phyloP scores from a whole-genome alignment of 345 rosid genomes.

The Melastoma malabathricum region DNA sequence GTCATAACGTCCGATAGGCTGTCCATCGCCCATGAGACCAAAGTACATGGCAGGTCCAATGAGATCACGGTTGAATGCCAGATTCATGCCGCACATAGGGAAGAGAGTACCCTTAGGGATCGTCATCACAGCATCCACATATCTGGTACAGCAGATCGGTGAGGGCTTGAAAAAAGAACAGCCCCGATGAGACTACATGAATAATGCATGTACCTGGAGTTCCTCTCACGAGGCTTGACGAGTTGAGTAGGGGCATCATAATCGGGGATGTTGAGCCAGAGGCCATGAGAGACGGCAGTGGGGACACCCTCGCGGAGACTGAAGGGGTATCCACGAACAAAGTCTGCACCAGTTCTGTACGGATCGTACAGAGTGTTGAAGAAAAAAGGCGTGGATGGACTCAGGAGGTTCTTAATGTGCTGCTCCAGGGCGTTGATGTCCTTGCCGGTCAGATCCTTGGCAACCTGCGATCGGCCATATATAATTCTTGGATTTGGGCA shows the following conservation, averaged over 20 bases:
- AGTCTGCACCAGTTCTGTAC: slow-evolving; percentile 28
- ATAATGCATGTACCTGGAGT: slow-evolving; percentile 18
- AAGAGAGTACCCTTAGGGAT: slow-evolving; percentile 34
- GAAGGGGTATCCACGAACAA: slow-evolving; percentile 38
- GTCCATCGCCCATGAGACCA: slow-evolving; percentile 46
- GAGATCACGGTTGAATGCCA: slow-evolving; percentile 33
- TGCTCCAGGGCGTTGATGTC: slow-evolving; percentile 36
- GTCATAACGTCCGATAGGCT: slow-evolving; percentile 38
- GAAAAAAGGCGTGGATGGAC: slow-evolving; percentile 35
- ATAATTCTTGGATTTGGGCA: not conserved
- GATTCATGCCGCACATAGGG: slow-evolving; percentile 42
- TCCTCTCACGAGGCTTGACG: slow-evolving; percentile 35
- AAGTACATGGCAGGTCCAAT: slow-evolving; percentile 43
- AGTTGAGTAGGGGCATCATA: slow-evolving; percentile 43
- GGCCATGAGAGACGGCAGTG: slow-evolving; percentile 32
- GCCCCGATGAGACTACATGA: too few species aligned
- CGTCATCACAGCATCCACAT: slow-evolving; percentile 34
- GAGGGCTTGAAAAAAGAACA: not conserved
- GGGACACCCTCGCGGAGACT: slow-evolving; percentile 34
- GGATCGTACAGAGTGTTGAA: slow-evolving; percentile 39
- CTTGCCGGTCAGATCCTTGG: slow-evolving; percentile 29
- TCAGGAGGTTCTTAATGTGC: slow-evolving; percentile 34
- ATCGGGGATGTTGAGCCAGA: slow-evolving; percentile 43
- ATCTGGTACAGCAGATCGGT: slow-evolving; percentile 10
- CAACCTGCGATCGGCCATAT: slow-evolving; percentile 16